Conservation (phyloP, 2,329 filamentous ascomycete genomes). For the Fusarium solani-melongenae region DNA sequence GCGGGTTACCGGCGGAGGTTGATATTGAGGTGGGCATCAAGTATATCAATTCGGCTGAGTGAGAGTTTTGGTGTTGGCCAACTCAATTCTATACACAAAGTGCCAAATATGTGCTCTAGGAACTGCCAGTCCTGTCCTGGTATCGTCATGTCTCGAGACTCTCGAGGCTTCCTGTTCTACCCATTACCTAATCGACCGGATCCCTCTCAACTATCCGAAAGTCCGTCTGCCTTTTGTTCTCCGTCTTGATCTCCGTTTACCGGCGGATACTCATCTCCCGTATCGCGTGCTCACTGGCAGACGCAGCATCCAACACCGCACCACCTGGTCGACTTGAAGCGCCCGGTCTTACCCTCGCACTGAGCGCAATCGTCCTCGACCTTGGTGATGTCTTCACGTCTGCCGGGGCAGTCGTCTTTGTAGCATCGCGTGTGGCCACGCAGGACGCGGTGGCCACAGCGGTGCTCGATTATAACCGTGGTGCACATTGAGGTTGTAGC, state of each 20-base stretch:
- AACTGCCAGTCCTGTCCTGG: neutral
- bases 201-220: neutral
- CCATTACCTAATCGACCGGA: neutral
- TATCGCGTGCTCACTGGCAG: conserved; percentile 33
- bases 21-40: neutral
- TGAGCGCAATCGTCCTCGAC: conserved; percentile 49
- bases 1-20: neutral
- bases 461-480: conserved; percentile 48
- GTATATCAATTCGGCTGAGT: neutral
- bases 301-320: conserved; percentile 50
- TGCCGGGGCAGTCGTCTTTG: conserved; percentile 44
- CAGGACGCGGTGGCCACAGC: conserved; percentile 50
- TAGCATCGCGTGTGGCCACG: conserved; percentile 52
- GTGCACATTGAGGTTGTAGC: conserved; percentile 46
- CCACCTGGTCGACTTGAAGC: conserved; percentile 50
- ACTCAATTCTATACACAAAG: neutral
- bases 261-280: neutral
- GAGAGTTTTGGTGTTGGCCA: neutral
- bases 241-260: neutral
- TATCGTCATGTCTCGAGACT: neutral
- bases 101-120: neutral
- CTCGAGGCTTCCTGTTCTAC: neutral
- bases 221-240: neutral
- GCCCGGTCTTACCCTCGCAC: conserved; percentile 46
- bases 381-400: conserved; percentile 45